Base-by-base conservation (phyloP, 2,329 filamentous ascomycete species). In the Botrytis cinerea region DNA sequence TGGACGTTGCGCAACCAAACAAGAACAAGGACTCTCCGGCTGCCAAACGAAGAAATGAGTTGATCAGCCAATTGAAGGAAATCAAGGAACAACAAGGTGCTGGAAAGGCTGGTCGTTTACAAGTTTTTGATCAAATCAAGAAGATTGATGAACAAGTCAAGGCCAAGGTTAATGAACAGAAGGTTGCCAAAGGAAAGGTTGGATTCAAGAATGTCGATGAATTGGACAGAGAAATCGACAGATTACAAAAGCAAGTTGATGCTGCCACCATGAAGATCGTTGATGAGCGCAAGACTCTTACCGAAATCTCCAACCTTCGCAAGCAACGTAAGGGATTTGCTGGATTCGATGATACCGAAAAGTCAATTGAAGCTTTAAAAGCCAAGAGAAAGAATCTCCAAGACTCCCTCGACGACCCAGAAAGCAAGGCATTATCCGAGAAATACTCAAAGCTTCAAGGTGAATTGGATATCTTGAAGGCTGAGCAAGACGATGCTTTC, bases 291-390 rank as follows among this genome's bases (percentile, higher is more conserved):
- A 98, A 98, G 88, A 91, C 93, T 14, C 87, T 98, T 32, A 85
- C 88, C 69, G 94, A 98, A 80, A 91, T 97, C 79, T 93, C 92
- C 67, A 91, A 85, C 82, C 86, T 98, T 78, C 91, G 92, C 83
- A 97, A 97, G 87, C 89, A 92, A 80, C 93, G 93, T 85, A 98
- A 98, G 90, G 92, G 90, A 84, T 98, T 99, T 82, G 90, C 91
- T 74, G 89, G 90, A 75, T 92, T 98, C 80, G 94, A 97, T 74
- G 90, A 92, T 74, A 87, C 90, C 48, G 93, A 98, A 84, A 97
- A 97, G 87, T 88, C 88, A 77, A 98, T 99, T 78, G 93, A 96
- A 80, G 91, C 95, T 71, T 85, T 97, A 78, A 95, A 94, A 86
- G 88, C 90, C 76, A 93, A 97, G 85, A 94, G 98, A 80, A 91